Base-by-base conservation (phyloP, 345 rosid species). In the Aquilaria sinensis region DNA sequence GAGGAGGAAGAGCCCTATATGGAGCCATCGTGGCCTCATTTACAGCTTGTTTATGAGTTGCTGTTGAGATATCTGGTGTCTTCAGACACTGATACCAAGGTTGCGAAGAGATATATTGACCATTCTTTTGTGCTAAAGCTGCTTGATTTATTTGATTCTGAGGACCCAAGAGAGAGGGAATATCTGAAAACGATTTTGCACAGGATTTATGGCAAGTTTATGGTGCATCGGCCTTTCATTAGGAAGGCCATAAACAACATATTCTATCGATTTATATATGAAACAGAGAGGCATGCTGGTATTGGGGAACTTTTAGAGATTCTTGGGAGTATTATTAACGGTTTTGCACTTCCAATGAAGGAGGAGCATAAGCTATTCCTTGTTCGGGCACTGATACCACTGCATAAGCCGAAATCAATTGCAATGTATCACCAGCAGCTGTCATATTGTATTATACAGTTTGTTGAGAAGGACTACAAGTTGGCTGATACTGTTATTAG, bases 331-430 rank as follows among this genome's bases (percentile, higher is more conserved):
- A 91, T 91, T 57, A 84, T 91, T 29, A 91, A 91, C 69, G 97
- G 97, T 34, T 91, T 91, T 77, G 97, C 97, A 0, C 67, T 91
- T 75, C 97, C 97, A 1, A 91, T 91, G 97, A 91, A 91, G 62
- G 97, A 88, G 74, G 97, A 91, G 72, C 97, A 91, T 59, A 91
- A 91, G 76, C 60, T 91, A 46, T 91, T 91, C 64, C 85, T 91
- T 77, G 85, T 86, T 23, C 81, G 97, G 77, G 97, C 88, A 9
- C 87, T 91, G 79, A 78, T 91, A 56, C 97, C 97, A 4, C 65
- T 91, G 73, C 97, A 91, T 73, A 91, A 91, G 75, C 97, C 97
- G 0, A 88, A 91, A 65, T 74, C 86, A 0, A 68, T 88, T 5
- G 65, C 81, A n/a, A 41, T 81, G 65, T 91, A 91, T 67, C 96